These are phyloP conservation scores for Geosiphon pyriformis DNA, from an alignment of 192 early-diverging fungal species.

Conservation along the genomic window DNA sequence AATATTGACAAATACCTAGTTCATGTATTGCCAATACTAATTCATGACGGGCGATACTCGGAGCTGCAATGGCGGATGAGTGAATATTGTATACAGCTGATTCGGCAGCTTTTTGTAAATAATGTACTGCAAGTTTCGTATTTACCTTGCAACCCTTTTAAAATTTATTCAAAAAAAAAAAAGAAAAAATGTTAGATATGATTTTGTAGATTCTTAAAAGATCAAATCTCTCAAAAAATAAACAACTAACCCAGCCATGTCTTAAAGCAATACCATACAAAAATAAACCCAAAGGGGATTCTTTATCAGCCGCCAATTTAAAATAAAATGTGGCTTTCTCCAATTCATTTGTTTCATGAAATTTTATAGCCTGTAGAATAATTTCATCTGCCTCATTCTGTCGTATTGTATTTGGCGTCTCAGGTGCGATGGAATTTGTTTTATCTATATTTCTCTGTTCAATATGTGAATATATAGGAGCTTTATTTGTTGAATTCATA, in stretches of 20 bases:
- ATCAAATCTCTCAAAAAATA: no score
- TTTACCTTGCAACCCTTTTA: slow-evolving; percentile 57
- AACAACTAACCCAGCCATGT: slow-evolving; percentile 67
- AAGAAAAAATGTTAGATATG: no score
- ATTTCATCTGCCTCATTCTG: slow-evolving; percentile 47
- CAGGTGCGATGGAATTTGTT: no score
- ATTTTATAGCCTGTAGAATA: slow-evolving; percentile 63
- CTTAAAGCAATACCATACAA: slow-evolving; percentile 72
- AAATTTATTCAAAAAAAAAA: no score
- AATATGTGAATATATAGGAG: no score
- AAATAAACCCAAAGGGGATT: slow-evolving; percentile 70
- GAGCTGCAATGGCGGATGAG: slow-evolving; percentile 17
- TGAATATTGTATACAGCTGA: slow-evolving; percentile 63
- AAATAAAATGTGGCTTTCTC: slow-evolving; percentile 71
- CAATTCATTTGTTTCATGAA: slow-evolving; percentile 69
- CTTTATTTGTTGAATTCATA: no score
- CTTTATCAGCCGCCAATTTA: slow-evolving; percentile 58
- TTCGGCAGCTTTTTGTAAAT: slow-evolving; percentile 68
- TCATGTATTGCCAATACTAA: slow-evolving; percentile 79
- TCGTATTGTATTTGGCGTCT: no score
- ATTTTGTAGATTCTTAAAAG: no score
- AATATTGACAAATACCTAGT: no score
- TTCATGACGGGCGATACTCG: slow-evolving; percentile 48
- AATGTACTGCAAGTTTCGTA: slow-evolving; percentile 64
- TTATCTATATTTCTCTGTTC: no score